These are phyloP conservation scores for Apiosordaria backusii DNA, from an alignment of 495 filamentous ascomycete species.

Conservation along the genomic window DNA sequence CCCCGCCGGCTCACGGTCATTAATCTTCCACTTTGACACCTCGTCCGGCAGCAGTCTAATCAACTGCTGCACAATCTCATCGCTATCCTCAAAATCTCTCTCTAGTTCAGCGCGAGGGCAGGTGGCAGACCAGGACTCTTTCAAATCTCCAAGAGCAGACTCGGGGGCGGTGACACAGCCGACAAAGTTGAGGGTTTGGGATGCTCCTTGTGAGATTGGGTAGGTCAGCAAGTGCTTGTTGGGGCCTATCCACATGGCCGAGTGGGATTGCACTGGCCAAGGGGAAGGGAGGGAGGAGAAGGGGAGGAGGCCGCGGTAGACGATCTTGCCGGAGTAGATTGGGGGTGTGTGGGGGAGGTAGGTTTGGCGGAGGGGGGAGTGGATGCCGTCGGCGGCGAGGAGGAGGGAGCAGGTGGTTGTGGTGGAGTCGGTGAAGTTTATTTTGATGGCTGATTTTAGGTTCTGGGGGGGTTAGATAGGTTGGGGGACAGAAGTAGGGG, in stretches of 20 bases:
- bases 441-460: constrained; percentile 6
- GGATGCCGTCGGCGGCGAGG: constrained; percentile 57
- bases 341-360: constrained; percentile 32
- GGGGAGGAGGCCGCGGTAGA: constrained; percentile 48
- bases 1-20: constrained; percentile 38
- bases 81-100: constrained; percentile 34
- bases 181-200: constrained; percentile 47
- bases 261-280: constrained; percentile 31
- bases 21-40: constrained; percentile 41
- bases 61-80: constrained; percentile 27
- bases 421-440: constrained; percentile 32
- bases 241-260: constrained; percentile 35
- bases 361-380: constrained; percentile 44
- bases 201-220: constrained; percentile 32
- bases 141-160: constrained; percentile 21
- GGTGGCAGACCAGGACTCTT: constrained; percentile 37
- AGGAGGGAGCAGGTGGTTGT: constrained; percentile 34
- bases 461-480: not conserved
- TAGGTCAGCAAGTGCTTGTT: constrained; percentile 48
- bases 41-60: constrained; percentile 28
- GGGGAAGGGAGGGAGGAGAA: constrained; percentile 37
- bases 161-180: constrained; percentile 41
- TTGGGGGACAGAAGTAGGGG: not conserved
- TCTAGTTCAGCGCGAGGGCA: constrained; percentile 33
- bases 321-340: constrained; percentile 44